Conservation (phyloP, 148 eudicot species). For the Vaccinium darrowii region DNA sequence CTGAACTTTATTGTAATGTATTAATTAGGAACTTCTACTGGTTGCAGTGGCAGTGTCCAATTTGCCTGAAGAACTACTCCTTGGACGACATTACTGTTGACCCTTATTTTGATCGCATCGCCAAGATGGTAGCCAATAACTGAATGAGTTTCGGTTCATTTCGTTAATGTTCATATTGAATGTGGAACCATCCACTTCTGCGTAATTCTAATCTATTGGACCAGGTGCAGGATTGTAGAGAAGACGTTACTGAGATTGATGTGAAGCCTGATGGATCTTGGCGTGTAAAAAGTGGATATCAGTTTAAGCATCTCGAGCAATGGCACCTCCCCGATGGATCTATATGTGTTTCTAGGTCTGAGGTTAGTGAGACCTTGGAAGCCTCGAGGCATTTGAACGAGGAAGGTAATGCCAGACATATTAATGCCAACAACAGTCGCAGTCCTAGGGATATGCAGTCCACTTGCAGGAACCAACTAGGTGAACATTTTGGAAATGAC, state of each 20-base stretch:
- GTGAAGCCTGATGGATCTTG: conserved; percentile 66
- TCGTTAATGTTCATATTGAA: background rate
- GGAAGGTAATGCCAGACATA: conserved; percentile 36
- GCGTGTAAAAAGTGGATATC: conserved; percentile 49
- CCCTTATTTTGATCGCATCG: conserved; percentile 58
- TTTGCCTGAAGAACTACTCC: conserved; percentile 63
- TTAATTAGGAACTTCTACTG: background rate
- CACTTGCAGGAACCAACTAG: conserved; percentile 26
- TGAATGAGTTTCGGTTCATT: conserved; percentile 9
- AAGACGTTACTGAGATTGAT: conserved; percentile 59
- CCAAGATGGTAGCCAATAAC: conserved; percentile 40
- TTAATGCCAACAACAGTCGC: conserved; percentile 32
- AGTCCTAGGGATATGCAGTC: conserved; percentile 31
- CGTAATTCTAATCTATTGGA: conserved; percentile 12
- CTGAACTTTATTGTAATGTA: conserved; percentile 1
- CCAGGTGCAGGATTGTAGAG: conserved; percentile 50
- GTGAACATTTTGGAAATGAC: conserved; percentile 31
- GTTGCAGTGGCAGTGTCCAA: conserved; percentile 89
- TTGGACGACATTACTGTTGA: conserved; percentile 56
- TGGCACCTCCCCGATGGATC: conserved; percentile 86
- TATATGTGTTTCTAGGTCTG: conserved; percentile 22
- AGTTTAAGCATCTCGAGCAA: conserved; percentile 49
- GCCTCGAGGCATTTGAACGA: conserved; percentile 27
- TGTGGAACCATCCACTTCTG: conserved; percentile 7
- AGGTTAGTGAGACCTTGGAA: conserved; percentile 28